Evolutionary conservation across 495 filamentous ascomycete genomes (phyloP).

Genomic region (Hypoxylon cercidicola): DNA sequence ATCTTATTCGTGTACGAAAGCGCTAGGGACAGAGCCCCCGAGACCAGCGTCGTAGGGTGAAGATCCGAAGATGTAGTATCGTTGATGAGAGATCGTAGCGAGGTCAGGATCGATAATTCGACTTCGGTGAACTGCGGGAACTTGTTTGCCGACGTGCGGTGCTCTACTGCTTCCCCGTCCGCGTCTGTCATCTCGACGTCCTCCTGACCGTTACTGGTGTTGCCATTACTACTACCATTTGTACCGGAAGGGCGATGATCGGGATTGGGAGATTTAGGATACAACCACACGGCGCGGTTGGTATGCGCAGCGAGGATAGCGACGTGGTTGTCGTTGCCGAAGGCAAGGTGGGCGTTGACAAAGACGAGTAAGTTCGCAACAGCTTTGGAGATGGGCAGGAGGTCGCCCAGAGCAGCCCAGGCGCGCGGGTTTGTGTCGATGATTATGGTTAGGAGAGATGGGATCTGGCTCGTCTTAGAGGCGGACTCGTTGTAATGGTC

Average conservation of each 20-base stretch:
- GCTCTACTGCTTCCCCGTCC: constrained; percentile 49
- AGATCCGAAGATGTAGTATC: constrained; percentile 71
- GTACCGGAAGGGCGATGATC: background rate
- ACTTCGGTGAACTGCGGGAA: constrained; percentile 90
- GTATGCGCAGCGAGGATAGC: constrained; percentile 91
- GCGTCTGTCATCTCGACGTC: constrained; percentile 61
- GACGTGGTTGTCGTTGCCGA: constrained; percentile 90
- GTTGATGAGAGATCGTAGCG: constrained; percentile 74
- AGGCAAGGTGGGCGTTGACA: constrained; percentile 93
- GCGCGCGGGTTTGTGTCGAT: constrained; percentile 97
- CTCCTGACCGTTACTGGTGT: constrained; percentile 44
- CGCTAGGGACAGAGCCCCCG: constrained; percentile 89
- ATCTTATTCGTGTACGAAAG: constrained; percentile 85
- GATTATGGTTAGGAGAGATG: constrained; percentile 89
- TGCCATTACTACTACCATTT: constrained; percentile 3
- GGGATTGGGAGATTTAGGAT: constrained; percentile 64
- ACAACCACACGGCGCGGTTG: constrained; percentile 86
- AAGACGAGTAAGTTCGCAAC: constrained; percentile 94
- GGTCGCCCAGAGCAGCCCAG: constrained; percentile 81
- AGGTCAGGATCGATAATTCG: constrained; percentile 77
- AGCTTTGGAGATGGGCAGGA: constrained; percentile 84
- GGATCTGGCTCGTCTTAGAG: constrained; percentile 65
- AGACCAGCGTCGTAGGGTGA: constrained; percentile 75
- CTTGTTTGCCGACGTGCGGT: constrained; percentile 74
- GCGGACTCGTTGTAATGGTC: constrained; percentile 77